These are phyloP conservation scores for Annulohypoxylon moriforme DNA, from an alignment of 495 filamentous ascomycete species.

Conservation along the genomic window DNA sequence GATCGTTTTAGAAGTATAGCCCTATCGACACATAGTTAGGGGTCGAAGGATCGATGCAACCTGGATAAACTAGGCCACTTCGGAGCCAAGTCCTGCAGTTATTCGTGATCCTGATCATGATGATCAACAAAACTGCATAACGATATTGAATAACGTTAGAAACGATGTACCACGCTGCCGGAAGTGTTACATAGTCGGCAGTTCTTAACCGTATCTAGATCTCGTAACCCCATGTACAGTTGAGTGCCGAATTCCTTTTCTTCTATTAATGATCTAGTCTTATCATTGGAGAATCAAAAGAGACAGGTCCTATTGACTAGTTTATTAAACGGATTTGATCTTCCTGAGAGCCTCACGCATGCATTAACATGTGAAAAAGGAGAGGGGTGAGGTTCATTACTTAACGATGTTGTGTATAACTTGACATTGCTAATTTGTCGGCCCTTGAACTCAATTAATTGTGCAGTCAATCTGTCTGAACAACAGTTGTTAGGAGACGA, in stretches of 20 bases:
- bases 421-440: neutral
- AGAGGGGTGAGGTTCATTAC: neutral
- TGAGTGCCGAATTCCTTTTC: neutral
- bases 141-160: neutral
- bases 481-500: too few relatives aligned
- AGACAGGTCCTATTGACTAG: neutral
- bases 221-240: conserved; percentile 1
- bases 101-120: conserved; percentile 11
- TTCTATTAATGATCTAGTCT: neutral
- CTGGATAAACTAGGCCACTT: neutral
- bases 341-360: neutral
- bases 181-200: neutral
- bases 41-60: conserved; percentile 4
- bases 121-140: conserved; percentile 9
- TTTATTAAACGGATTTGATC: neutral
- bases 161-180: neutral
- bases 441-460: too few relatives aligned
- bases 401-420: neutral
- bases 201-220: conserved; percentile 5
- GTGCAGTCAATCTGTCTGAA: too few relatives aligned
- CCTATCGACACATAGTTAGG: neutral
- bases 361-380: neutral
- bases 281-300: neutral
- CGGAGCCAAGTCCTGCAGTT: neutral
- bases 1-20: neutral